Evolutionary conservation across 2,329 filamentous ascomycete genomes (phyloP), one percentile per base, ranked within the genome.

Genomic region (Diaporthe citrichinensis): DNA sequence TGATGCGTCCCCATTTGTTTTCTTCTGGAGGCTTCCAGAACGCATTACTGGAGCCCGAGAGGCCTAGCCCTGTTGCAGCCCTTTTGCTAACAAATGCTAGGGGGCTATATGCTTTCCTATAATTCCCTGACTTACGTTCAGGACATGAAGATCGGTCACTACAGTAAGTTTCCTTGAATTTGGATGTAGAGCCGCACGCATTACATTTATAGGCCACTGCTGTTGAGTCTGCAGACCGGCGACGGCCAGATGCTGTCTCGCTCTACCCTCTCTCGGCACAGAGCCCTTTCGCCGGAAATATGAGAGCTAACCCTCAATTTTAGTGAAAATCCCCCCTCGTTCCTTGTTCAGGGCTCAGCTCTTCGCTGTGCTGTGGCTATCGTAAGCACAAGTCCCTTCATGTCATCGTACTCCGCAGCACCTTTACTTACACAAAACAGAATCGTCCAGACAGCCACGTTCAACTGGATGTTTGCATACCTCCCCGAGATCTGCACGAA

Each of bases 81-180:
- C 6, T 36, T n/a, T 34, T n/a, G 25, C 62, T 67, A 51, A 67
- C 44, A 51, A 3, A 5, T 23, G 36, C 5, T 4, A 67, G 62
- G 65, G 65, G 65, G 65, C 7, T 68, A 68, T 8, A 68, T 68
- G 65, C 46, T 68, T 20, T 68, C 65, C 2, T 68, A 68, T 2
- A 68, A 68, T 14, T 68, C 65, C 2, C 41, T 81, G 7, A 79
- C 78, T 2, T 82, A 82, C 67, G 81, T 80, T 9, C 73, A 75
- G 28, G 65, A 58, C n/a, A 78, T 79, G 71, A 73, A 73, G 58
- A 73, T 59, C 8, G 79, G 61, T 23, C 59, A 74, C 39, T 74
- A 74, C 41, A 74, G 61, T 65, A 7, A 34, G 61, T n/a, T 34
- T 14, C 9, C 25, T 2, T 9, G 9, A n/a, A 15, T 2, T 9